Evolutionary conservation across 2,329 filamentous ascomycete genomes (phyloP).

Genomic region (Xylaria multiplex): DNA sequence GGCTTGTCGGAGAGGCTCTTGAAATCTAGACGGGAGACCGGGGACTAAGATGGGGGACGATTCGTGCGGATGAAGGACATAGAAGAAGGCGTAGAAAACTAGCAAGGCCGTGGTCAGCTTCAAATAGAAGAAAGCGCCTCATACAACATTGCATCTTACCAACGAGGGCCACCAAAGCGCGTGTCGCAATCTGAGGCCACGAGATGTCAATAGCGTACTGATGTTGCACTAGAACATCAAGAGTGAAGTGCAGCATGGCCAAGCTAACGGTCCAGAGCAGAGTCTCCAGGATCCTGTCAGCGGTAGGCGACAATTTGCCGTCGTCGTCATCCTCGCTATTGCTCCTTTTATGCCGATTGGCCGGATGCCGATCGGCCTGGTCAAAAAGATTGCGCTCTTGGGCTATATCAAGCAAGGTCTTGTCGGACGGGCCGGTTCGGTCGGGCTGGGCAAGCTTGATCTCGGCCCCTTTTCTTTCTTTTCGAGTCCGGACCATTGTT

Average conservation of each 20-base stretch:
- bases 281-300: slow-evolving; percentile 65
- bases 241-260: slow-evolving; percentile 77
- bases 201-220: slow-evolving; percentile 77
- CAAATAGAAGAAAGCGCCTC: not conserved
- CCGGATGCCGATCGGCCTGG: slow-evolving; percentile 56
- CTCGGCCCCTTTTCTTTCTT: slow-evolving; percentile 57
- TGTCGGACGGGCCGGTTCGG: slow-evolving; percentile 67
- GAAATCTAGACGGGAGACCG: slow-evolving; percentile 57
- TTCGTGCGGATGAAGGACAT: slow-evolving; percentile 64
- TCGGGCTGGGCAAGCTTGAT: slow-evolving; percentile 77
- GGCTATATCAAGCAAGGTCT: slow-evolving; percentile 79
- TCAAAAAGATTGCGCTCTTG: slow-evolving; percentile 69
- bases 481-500: slow-evolving; percentile 63
- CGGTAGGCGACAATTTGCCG: slow-evolving; percentile 52
- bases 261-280: slow-evolving; percentile 70
- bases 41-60: slow-evolving; percentile 62
- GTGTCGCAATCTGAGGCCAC: slow-evolving; percentile 64
- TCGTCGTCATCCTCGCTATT: slow-evolving; percentile 52
- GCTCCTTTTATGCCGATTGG: slow-evolving; percentile 42
- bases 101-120: slow-evolving; percentile 24
- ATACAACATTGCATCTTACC: slow-evolving; percentile 53
- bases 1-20: slow-evolving; percentile 62
- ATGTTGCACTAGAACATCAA: slow-evolving; percentile 81
- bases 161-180: slow-evolving; percentile 63
- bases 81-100: slow-evolving; percentile 68